Percentiles rank a stretch among this genome's conserved stretches.
These are phyloP conservation scores for Phytophthora rubi DNA, from an alignment of 352 stramenopile genomes.

Conservation along the genomic window DNA sequence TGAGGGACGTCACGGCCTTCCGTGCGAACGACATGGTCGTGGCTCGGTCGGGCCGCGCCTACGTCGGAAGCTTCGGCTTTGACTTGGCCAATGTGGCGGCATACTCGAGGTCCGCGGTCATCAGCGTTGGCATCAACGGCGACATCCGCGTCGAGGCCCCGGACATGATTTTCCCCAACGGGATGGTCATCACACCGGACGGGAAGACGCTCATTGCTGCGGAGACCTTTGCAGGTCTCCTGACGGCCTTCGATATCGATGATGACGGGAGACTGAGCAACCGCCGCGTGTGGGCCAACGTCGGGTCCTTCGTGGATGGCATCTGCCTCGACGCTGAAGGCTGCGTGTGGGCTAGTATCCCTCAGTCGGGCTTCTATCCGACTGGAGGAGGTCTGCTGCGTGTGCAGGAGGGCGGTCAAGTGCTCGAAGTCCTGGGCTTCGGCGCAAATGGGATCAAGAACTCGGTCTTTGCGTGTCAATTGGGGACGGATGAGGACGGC, in stretches of 20 bases:
- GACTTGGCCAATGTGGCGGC: constrained; percentile 38
- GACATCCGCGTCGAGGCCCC: constrained; percentile 52
- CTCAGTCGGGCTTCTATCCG: constrained; percentile 53
- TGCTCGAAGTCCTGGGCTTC: constrained; percentile 57
- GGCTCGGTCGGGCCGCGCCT: constrained; percentile 38
- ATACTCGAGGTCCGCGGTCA: constrained; percentile 52
- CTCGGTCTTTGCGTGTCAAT: constrained; percentile 59
- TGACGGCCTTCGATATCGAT: constrained; percentile 66
- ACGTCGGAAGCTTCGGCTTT: constrained; percentile 70
- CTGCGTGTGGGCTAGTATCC: constrained; percentile 60
- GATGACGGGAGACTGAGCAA: constrained; percentile 52
- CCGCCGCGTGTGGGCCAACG: constrained; percentile 56
- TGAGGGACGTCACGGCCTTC: constrained; percentile 47
- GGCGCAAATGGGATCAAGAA: constrained; percentile 55
- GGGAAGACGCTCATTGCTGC: constrained; percentile 70
- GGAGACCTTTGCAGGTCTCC: constrained; percentile 51
- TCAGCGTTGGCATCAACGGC: constrained; percentile 46
- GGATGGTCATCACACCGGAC: constrained; percentile 67
- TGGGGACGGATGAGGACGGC: constrained; percentile 51
- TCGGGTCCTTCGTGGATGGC: constrained; percentile 53
- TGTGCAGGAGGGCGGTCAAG: constrained; percentile 54
- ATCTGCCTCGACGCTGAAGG: constrained; percentile 73
- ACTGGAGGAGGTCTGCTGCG: constrained; percentile 52
- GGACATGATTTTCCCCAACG: constrained; percentile 70
- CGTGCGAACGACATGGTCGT: constrained; percentile 72